Evolutionary conservation across 225 moss, liverwort and hornwort genomes (phyloP).

Genomic region (Sphagnum tenellum): DNA sequence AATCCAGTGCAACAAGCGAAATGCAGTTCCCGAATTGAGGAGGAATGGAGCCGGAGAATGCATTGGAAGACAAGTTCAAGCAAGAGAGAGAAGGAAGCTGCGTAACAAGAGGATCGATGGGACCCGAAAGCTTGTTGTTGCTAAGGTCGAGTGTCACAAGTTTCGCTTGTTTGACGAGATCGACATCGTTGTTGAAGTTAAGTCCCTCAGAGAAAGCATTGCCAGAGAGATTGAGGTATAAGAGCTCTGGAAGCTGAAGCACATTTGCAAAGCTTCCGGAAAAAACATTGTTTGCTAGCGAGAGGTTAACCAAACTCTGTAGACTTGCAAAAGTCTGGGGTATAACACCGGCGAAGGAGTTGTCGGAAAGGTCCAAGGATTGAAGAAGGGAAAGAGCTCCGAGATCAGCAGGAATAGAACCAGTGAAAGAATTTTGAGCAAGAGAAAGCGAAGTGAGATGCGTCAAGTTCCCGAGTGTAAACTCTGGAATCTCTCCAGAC

Average conservation of each 20-base stretch:
- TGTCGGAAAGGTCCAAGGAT: constrained; percentile 19
- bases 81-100: constrained; percentile 9
- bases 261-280: constrained; percentile 29
- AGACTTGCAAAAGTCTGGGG: constrained; percentile 24
- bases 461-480: constrained; percentile 22
- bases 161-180: constrained; percentile 8
- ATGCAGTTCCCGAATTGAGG: constrained; percentile 22
- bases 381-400: constrained; percentile 12
- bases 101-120: constrained; percentile 34
- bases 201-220: constrained; percentile 42
- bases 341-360: constrained; percentile 40
- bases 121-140: constrained; percentile 52
- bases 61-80: constrained; percentile 34
- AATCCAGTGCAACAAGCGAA: constrained; percentile 24
- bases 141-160: constrained; percentile 54
- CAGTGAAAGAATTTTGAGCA: constrained; percentile 27
- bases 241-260: constrained; percentile 32
- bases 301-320: constrained; percentile 36
- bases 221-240: constrained; percentile 41
- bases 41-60: constrained; percentile 19
- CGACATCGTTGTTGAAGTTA: constrained; percentile 10
- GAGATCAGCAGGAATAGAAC: constrained; percentile 28
- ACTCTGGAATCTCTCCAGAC: constrained; percentile 15
- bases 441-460: constrained; percentile 20
- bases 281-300: constrained; percentile 50